These are phyloP conservation scores for Aspergillus sp. DNA, from an alignment of 2,329 filamentous ascomycete genomes.

Conservation along the genomic window DNA sequence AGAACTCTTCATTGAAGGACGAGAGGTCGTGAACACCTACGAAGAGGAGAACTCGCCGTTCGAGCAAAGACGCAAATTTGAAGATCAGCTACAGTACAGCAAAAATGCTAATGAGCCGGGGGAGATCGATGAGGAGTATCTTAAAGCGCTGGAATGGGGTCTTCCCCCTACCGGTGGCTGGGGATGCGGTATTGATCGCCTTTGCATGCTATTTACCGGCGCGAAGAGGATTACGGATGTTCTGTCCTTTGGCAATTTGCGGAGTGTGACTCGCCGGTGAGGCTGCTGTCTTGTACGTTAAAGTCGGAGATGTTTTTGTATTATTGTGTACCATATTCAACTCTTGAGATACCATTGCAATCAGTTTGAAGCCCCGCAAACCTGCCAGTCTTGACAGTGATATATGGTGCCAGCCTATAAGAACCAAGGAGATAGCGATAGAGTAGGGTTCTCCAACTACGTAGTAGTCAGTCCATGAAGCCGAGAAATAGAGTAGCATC, in stretches of 20 bases:
- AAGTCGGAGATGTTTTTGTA: slow-evolving; percentile 1
- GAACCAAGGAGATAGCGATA: not conserved
- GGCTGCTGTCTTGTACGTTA: not conserved
- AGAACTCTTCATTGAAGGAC: slow-evolving; percentile 77
- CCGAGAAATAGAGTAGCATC: slow-evolving; percentile 1
- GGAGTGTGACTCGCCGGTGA: slow-evolving; percentile 43
- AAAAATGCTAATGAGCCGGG: slow-evolving; percentile 50
- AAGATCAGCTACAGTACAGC: slow-evolving; percentile 54
- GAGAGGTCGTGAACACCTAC: slow-evolving; percentile 93
- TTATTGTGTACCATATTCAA: not conserved
- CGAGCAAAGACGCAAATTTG: slow-evolving; percentile 80
- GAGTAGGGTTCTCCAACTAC: not conserved
- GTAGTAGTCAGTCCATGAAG: not conserved
- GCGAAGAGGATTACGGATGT: slow-evolving; percentile 79
- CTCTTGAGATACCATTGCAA: not conserved
- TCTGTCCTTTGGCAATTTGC: slow-evolving; percentile 81
- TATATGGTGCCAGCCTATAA: no score
- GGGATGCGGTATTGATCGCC: slow-evolving; percentile 88
- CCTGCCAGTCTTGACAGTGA: no score
- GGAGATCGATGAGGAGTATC: slow-evolving; percentile 73
- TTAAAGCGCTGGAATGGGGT: slow-evolving; percentile 81
- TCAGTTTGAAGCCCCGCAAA: not conserved
- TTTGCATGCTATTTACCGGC: slow-evolving; percentile 88
- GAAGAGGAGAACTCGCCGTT: slow-evolving; percentile 96
- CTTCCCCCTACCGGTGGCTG: slow-evolving; percentile 95